Evolutionary conservation across 805 yeast genomes (phyloP).

Genomic region (Lachancea mirantina): DNA sequence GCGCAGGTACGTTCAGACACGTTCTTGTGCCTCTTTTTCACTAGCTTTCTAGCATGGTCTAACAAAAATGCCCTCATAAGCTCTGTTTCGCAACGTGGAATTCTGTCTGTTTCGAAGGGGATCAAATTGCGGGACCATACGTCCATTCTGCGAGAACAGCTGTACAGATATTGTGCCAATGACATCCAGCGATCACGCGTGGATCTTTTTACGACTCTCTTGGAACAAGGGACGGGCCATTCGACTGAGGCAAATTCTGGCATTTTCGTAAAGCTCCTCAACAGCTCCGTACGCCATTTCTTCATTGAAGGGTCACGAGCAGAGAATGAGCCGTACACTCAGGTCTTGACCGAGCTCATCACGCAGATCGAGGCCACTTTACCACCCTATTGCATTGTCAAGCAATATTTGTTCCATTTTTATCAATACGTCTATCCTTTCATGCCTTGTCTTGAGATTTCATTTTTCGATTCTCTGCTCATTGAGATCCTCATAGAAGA

Average conservation of each 20-base stretch:
- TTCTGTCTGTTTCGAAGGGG: constrained; percentile 22
- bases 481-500: constrained; percentile 15
- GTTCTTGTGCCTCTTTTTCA: constrained; percentile 23
- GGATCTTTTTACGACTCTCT: constrained; percentile 23
- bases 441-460: constrained; percentile 24
- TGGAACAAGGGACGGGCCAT: constrained; percentile 12
- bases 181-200: constrained; percentile 19
- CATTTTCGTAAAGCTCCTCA: constrained; percentile 3
- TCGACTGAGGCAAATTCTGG: constrained; percentile 5
- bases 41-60: constrained; percentile 25
- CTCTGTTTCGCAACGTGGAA: constrained; percentile 24
- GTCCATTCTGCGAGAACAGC: constrained; percentile 19
- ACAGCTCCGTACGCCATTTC: constrained; percentile 4
- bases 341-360: constrained; percentile 18
- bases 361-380: constrained; percentile 18
- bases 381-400: constrained; percentile 23
- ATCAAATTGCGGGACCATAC: constrained; percentile 20
- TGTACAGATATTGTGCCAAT: constrained; percentile 21
- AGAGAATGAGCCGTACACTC: constrained; percentile 21
- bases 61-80: constrained; percentile 27
- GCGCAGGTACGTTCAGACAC: constrained; percentile 26
- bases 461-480: constrained; percentile 27
- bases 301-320: constrained; percentile 24
- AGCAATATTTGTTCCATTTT: constrained; percentile 23
- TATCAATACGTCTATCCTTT: constrained; percentile 23